Evolutionary conservation across 768 basidiomycete genomes (phyloP), one percentile per base, ranked within the genome.

Genomic region (Piloderma croceum): DNA sequence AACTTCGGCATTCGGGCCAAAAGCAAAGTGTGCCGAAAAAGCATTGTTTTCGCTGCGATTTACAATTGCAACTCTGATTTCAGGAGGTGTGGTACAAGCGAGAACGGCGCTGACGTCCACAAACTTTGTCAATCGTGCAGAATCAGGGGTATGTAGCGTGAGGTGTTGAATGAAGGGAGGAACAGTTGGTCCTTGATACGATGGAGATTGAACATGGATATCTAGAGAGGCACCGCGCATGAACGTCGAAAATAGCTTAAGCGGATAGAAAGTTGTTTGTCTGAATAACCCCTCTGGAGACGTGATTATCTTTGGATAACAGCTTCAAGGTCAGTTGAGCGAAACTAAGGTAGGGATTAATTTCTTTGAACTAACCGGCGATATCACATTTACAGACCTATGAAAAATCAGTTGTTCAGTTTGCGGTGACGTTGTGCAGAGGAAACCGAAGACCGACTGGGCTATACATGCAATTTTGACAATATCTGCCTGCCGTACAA

Each of bases 401-500:
- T 9, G 27, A 9, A 15, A 9, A 24, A 23, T 19, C 9, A 31
- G 13, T 11, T 4, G 33, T 38, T n/a, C 15, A 34, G 25, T 29
- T 9, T 29, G 15, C 15, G 27, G 27, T 25, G 17, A 7, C 12
- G 27, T 24, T 45, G 18, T n/a, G 19, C 18, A 27, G 7, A 32
- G n/a, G n/a, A 19, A 34, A 36, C 5, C 27, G 27, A 9, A 9
- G 32, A 63, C 71, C 38, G 55, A 71, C 65, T 81, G 79, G 4
- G 79, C 77, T 33, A 79, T 70, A 49, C 77, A 79, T 2, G 77
- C 77, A 35, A 79, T 75, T 44, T 74, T 73, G 32, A 79, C 71
- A 6, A 77, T 62, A 48, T 77, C 73, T 4, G 75, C 73, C 37
- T 81, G 74, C 13, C 77, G 65, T 5, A 79, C 68, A 44, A 81